These are phyloP conservation scores for Pestalotiopsis sp. DNA, from an alignment of 2,329 filamentous ascomycete species.

Conservation along the genomic window DNA sequence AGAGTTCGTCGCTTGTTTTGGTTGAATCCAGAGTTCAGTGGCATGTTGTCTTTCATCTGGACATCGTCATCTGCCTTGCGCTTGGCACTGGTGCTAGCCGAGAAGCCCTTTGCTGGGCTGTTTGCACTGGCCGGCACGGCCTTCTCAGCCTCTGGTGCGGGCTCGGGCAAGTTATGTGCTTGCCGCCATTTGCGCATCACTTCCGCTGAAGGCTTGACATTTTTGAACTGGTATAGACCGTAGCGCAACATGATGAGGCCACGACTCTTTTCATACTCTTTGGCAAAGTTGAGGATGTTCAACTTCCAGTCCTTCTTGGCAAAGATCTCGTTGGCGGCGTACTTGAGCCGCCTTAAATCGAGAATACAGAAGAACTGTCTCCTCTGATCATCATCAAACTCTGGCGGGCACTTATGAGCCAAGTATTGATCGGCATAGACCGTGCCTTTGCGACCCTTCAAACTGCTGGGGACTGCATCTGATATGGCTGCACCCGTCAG, in stretches of 20 bases:
- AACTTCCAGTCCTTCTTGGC: slow-evolving; percentile 64
- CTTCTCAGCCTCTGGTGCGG: slow-evolving; percentile 46
- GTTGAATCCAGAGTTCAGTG: slow-evolving; percentile 37
- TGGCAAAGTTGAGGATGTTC: slow-evolving; percentile 64
- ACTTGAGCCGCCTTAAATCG: slow-evolving; percentile 63
- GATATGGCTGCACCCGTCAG: slow-evolving; percentile 58
- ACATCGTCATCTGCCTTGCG: slow-evolving; percentile 60
- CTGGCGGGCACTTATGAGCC: slow-evolving; percentile 57
- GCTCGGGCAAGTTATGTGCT: slow-evolving; percentile 56
- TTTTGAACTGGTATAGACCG: slow-evolving; percentile 66
- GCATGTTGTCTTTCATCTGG: slow-evolving; percentile 38
- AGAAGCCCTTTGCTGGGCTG: slow-evolving; percentile 27
- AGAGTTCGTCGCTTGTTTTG: slow-evolving; percentile 53
- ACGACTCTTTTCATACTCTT: slow-evolving; percentile 66
- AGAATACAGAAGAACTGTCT: slow-evolving; percentile 67
- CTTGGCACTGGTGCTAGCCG: slow-evolving; percentile 39
- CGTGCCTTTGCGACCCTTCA: slow-evolving; percentile 50
- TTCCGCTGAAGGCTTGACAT: slow-evolving; percentile 60
- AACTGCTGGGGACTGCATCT: slow-evolving; percentile 55
- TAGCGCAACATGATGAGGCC: slow-evolving; percentile 64
- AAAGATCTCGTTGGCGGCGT: slow-evolving; percentile 64
- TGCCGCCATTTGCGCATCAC: slow-evolving; percentile 61
- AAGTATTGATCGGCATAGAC: slow-evolving; percentile 65
- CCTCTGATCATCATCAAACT: slow-evolving; percentile 61
- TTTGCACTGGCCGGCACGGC: slow-evolving; percentile 30